Conservation (phyloP, 2,329 filamentous ascomycete species). For the Diplodia scrobiculata region DNA sequence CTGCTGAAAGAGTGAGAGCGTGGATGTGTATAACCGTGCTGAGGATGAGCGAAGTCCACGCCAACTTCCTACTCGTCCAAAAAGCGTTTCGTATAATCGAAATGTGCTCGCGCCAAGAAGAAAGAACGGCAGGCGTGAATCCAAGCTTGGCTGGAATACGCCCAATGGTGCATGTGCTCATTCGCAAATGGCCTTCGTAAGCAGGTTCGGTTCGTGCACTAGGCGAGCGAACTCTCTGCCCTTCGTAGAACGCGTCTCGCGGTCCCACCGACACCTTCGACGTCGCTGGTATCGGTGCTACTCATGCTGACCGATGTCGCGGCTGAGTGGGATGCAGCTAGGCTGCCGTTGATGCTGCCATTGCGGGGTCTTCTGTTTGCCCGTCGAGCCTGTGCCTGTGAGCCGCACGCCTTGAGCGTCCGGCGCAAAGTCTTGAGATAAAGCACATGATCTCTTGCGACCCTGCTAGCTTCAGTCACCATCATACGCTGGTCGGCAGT, state of each 20-base stretch:
- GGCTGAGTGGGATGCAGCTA: not conserved
- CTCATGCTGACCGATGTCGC: conserved; percentile 20
- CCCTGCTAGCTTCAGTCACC: conserved; percentile 33
- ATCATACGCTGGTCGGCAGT: conserved; percentile 37
- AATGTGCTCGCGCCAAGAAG: conserved; percentile 3
- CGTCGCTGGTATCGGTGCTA: conserved; percentile 22
- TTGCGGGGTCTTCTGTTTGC: conserved; percentile 17
- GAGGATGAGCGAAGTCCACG: conserved; percentile 15
- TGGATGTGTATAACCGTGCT: not conserved
- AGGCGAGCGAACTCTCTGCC: conserved; percentile 20
- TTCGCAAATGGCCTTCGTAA: conserved; percentile 10
- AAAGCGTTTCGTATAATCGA: not conserved
- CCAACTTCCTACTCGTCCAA: conserved; percentile 12
- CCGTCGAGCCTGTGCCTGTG: conserved; percentile 23
- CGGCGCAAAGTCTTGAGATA: conserved; percentile 26
- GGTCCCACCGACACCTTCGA: conserved; percentile 15
- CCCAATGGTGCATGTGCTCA: conserved; percentile 21
- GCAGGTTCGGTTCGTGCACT: not conserved
- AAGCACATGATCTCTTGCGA: conserved; percentile 21
- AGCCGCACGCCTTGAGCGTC: conserved; percentile 22
- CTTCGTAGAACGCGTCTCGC: conserved; percentile 18
- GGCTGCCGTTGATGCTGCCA: conserved; percentile 9
- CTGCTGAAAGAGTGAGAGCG: not conserved
- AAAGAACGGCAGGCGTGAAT: conserved; percentile 10
- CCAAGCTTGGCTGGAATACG: conserved; percentile 15